phyloP scores from a whole-genome alignment of 805 yeast genomes.

The Hanseniaspora jakobsenii region DNA sequence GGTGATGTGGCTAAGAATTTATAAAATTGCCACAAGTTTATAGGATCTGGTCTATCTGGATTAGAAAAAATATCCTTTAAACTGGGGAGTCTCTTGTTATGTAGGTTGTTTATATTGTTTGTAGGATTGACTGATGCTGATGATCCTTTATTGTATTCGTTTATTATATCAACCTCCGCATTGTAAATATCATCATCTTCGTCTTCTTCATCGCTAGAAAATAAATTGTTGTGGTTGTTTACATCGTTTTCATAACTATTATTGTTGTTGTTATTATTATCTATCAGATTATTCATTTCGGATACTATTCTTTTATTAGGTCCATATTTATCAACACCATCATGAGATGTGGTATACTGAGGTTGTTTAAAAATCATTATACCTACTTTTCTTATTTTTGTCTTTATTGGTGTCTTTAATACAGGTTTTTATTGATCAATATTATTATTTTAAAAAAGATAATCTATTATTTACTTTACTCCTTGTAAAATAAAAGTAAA shows the following conservation, averaged over 20 bases:
- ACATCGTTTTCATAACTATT: background rate
- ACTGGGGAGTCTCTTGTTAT: background rate
- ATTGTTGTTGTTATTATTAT: background rate
- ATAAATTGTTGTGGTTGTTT: background rate
- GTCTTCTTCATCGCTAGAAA: background rate
- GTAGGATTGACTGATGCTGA: too few relatives aligned
- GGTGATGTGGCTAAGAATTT: constrained; percentile 14
- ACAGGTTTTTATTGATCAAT: too few relatives aligned
- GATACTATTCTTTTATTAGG: constrained; percentile 6
- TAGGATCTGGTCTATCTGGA: constrained; percentile 12
- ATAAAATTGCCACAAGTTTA: constrained; percentile 14
- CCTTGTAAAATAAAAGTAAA: too few relatives aligned
- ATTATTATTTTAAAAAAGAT: background rate
- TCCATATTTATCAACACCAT: constrained; percentile 9
- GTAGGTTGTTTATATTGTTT: background rate
- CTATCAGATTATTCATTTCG: constrained; percentile 8
- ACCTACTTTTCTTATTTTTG: background rate
- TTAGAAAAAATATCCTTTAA: constrained; percentile 4
- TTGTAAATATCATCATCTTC: constrained; percentile 2
- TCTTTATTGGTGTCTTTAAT: too few relatives aligned
- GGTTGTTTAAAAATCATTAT: constrained; percentile 11
- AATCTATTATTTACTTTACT: too few relatives aligned
- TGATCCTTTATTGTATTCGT: too few relatives aligned
- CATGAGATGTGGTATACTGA: constrained; percentile 8
- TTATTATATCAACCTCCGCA: constrained; percentile 2